A percentile compares a stretch with the other conserved stretches of the same genome.
These are phyloP conservation scores for Pholiota adiposa DNA, from an alignment of 1,284 basidiomycete species.

Conservation along the genomic window DNA sequence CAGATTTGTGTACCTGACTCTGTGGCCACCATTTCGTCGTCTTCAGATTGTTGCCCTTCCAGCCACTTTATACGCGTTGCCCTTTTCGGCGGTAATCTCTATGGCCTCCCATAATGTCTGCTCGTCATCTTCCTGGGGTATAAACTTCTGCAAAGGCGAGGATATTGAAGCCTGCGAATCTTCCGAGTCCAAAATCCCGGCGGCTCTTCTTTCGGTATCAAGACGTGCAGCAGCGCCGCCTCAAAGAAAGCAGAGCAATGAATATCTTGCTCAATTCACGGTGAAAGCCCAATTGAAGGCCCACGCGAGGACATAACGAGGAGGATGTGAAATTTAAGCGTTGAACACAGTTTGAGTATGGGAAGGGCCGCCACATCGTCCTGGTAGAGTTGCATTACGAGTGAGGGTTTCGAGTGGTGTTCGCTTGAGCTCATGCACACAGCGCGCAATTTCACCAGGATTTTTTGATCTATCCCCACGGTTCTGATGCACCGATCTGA, in stretches of 20 bases:
- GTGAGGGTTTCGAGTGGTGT: too few relatives aligned
- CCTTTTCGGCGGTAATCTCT: slow-evolving; percentile 58
- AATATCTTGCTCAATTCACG: background rate
- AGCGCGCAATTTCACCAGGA: too few relatives aligned
- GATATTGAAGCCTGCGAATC: slow-evolving; percentile 12
- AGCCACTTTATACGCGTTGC: slow-evolving; percentile 55
- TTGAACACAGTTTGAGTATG: too few relatives aligned
- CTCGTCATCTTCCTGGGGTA: slow-evolving; percentile 51
- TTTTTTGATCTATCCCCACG: too few relatives aligned
- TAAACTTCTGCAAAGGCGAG: slow-evolving; percentile 37
- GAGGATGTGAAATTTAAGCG: background rate
- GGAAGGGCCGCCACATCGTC: too few relatives aligned
- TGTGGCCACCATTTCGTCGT: slow-evolving; percentile 62
- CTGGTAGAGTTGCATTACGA: too few relatives aligned
- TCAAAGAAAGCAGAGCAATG: too few relatives aligned
- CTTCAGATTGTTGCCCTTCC: slow-evolving; percentile 59
- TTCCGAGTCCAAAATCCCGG: slow-evolving; percentile 13
- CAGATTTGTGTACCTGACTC: slow-evolving; percentile 61
- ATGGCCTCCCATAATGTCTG: slow-evolving; percentile 60
- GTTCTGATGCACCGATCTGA: too few relatives aligned
- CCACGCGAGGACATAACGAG: background rate
- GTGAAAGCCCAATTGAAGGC: background rate
- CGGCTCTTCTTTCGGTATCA: background rate
- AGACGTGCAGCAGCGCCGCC: background rate
- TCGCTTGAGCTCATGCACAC: too few relatives aligned